phyloP scores from a whole-genome alignment of 257 asterid genomes.

The Fraxinus cuspidata region DNA sequence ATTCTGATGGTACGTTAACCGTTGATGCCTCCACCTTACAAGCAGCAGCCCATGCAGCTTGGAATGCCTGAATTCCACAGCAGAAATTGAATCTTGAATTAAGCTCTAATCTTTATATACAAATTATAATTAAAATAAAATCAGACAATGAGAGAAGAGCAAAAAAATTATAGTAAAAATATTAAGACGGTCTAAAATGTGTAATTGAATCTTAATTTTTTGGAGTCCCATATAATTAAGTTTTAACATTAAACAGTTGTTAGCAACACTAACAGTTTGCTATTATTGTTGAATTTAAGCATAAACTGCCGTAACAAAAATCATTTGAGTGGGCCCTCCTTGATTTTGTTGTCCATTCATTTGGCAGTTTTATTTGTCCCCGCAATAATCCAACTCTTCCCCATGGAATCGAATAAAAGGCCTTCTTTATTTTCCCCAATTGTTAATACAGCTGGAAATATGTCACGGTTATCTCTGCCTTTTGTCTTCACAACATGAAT shows the following conservation, averaged over 20 bases:
- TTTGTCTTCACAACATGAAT: constrained; percentile 40
- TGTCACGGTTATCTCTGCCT: constrained; percentile 43
- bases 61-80: constrained; percentile 64
- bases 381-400: background rate
- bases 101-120: background rate
- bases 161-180: no score
- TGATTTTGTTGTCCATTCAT: constrained; percentile 31
- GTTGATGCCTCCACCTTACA: constrained; percentile 75
- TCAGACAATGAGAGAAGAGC: background rate
- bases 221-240: background rate
- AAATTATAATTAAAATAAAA: background rate
- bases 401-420: background rate
- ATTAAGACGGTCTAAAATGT: background rate
- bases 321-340: constrained; percentile 43
- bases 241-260: constrained; percentile 27
- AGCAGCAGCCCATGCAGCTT: constrained; percentile 89
- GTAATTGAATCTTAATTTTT: background rate
- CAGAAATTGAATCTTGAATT: background rate
- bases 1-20: constrained; percentile 59
- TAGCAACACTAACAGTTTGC: constrained; percentile 27
- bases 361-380: constrained; percentile 43
- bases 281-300: constrained; percentile 23
- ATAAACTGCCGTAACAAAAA: constrained; percentile 45
- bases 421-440: constrained; percentile 18
- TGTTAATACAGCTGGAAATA: constrained; percentile 29